Evolutionary conservation across 305 asterid genomes (phyloP).

Genomic region (Coffea humblotiana): DNA sequence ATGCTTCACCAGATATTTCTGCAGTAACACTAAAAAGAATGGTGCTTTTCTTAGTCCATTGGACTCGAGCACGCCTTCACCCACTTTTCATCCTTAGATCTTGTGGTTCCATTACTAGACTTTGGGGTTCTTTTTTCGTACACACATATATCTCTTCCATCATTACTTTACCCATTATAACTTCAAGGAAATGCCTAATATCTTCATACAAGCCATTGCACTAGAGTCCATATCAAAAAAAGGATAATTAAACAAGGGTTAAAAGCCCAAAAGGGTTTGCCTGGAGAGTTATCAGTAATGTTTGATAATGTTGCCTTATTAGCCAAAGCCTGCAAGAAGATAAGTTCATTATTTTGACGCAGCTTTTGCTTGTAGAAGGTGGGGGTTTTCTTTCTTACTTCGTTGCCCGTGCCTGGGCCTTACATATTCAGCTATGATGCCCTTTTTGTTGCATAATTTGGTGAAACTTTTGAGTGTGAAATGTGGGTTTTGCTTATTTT

Average conservation of each 20-base stretch:
- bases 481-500: conserved; percentile 13
- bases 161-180: conserved; percentile 2
- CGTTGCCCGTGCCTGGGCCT: background rate
- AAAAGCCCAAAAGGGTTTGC: background rate
- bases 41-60: conserved; percentile 23
- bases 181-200: background rate
- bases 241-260: background rate
- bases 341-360: conserved; percentile 2
- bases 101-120: conserved; percentile 25
- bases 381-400: background rate
- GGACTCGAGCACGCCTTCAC: conserved; percentile 30
- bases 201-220: background rate
- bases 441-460: conserved; percentile 5
- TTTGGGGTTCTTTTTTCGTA: background rate
- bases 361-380: background rate
- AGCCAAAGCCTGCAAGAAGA: conserved; percentile 11
- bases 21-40: background rate
- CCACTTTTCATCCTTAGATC: conserved; percentile 45
- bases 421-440: background rate
- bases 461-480: background rate
- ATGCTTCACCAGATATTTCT: conserved; percentile 17
- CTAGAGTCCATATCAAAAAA: background rate
- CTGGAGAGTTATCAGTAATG: background rate
- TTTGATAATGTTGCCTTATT: background rate
- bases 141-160: background rate